These are phyloP conservation scores for Fusarium clavum DNA, from an alignment of 2,329 filamentous ascomycete species.

Conservation along the genomic window DNA sequence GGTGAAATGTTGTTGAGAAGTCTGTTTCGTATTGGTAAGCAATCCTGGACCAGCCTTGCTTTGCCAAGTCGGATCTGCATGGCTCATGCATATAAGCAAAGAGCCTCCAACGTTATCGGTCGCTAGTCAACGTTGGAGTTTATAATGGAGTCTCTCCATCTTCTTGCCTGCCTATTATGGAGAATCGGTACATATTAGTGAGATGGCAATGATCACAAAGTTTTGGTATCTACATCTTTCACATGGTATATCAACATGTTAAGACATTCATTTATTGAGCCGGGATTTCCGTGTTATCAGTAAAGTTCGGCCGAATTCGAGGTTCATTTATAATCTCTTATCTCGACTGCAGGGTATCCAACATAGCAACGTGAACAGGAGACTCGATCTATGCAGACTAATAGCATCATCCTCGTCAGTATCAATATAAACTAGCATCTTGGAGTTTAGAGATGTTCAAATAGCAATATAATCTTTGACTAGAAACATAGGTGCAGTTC, in stretches of 20 bases:
- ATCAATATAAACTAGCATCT: too few species aligned
- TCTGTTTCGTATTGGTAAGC: conserved; percentile 25
- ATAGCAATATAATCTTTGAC: too few species aligned
- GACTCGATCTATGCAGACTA: neutral
- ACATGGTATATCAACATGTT: neutral
- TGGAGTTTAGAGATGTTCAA: too few species aligned
- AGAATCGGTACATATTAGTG: neutral
- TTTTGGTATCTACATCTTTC: neutral
- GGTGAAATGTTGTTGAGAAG: conserved; percentile 10
- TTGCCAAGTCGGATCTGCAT: conserved; percentile 4
- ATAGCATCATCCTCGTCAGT: too few species aligned
- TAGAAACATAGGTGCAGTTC: too few species aligned
- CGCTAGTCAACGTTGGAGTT: neutral
- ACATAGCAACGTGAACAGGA: neutral
- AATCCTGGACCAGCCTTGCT: neutral
- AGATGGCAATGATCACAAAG: neutral
- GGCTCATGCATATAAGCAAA: conserved; percentile 18
- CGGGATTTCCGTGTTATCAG: neutral
- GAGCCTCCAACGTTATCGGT: conserved; percentile 24
- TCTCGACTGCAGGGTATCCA: neutral
- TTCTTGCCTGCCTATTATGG: neutral
- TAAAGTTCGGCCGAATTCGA: neutral
- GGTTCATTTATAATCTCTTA: neutral
- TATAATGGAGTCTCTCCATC: neutral
- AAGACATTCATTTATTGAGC: neutral